phyloP scores from a whole-genome alignment of 805 yeast species.

The Wickerhamiella musiphila region DNA sequence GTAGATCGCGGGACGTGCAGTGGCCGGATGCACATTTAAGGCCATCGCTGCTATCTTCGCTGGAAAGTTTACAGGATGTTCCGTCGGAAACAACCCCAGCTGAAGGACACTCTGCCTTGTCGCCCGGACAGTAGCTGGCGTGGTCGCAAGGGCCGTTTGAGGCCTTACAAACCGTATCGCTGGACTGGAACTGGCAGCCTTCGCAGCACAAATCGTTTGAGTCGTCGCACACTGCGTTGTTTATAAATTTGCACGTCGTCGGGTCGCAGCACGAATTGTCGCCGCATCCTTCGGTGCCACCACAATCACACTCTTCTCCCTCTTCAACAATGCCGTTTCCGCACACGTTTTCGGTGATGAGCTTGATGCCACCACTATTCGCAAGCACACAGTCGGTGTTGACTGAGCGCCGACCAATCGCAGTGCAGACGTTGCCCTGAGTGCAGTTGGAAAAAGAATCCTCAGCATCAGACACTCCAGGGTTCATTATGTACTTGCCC shows the following conservation, averaged over 20 bases:
- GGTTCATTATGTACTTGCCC: constrained; percentile 24
- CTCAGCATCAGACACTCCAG: constrained; percentile 18
- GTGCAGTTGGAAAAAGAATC: constrained; percentile 20
- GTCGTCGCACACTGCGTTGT: constrained; percentile 13
- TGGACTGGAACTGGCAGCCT: constrained; percentile 18
- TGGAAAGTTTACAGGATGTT: constrained; percentile 11
- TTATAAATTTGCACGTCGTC: constrained; percentile 11
- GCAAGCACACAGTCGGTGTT: constrained; percentile 16
- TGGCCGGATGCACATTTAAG: constrained; percentile 20
- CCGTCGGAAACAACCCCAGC: constrained; percentile 18
- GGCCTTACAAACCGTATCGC: constrained; percentile 17
- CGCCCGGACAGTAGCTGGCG: constrained; percentile 22
- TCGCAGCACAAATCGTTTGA: constrained; percentile 20
- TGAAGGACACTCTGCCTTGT: constrained; percentile 20
- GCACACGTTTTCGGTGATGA: constrained; percentile 20
- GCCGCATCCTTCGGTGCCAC: constrained; percentile 21
- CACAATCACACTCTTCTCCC: constrained; percentile 26
- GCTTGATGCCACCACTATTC: constrained; percentile 11
- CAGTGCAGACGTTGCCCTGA: constrained; percentile 22
- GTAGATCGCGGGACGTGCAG: constrained; percentile 23
- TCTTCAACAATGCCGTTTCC: constrained; percentile 26
- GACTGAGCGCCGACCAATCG: constrained; percentile 15
- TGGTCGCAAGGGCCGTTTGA: constrained; percentile 22
- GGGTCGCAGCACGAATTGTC: constrained; percentile 16
- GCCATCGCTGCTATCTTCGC: constrained; percentile 5